Base-by-base conservation (phyloP, 2,329 filamentous ascomycete genomes). In the Sclerotinia trifoliorum region DNA sequence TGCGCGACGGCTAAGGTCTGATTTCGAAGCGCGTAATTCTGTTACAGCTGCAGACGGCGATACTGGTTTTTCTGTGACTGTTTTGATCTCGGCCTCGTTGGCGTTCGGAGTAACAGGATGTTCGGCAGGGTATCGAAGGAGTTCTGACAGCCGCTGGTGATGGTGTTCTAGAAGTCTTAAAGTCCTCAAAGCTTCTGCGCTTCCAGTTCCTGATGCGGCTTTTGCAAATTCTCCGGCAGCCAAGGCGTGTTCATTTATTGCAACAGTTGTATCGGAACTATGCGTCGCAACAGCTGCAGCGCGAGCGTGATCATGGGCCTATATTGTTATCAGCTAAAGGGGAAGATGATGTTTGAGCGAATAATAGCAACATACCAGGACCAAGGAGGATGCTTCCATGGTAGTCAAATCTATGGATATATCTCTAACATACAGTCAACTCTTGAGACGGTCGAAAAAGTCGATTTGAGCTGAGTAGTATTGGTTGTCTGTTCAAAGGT, bases 191-290 rank as follows among this genome's bases (percentile, higher is more conserved):
- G 94, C 94, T 83, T 97, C 84, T 71, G 84, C 77, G 76, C 83
- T 86, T 52, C 82, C 83, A 10, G 92, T 96, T 60, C 81, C 85
- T 70, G 87, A 86, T n/a, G 92, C 89, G 42, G 93, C 94, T 70
- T 90, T 89, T 70, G 92, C 89, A 78, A 97, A 98, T 78, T 97
- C 92, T 71, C 89, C 90, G 2, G 95, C 94, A 49, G 95, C 95
- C 68, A 91, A 84, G 65, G 94, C 89, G 80, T 98, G 94, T 79
- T 97, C 92, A 76, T 90, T 91, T 76, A 93, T 91, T 71, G 94
- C 94, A 60, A 92, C 88, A 8, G 90, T 90, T 67, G 92, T 92
- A 77, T 95, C 88, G 32, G 84, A 82, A 72, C 85, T 85, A 71
- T 84, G 83, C 46, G 86, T 88, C 67, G 94, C 92, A 32, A 89